These are phyloP conservation scores for Sporothrix brunneoviolacea DNA, from an alignment of 2,329 filamentous ascomycete genomes.

Conservation along the genomic window DNA sequence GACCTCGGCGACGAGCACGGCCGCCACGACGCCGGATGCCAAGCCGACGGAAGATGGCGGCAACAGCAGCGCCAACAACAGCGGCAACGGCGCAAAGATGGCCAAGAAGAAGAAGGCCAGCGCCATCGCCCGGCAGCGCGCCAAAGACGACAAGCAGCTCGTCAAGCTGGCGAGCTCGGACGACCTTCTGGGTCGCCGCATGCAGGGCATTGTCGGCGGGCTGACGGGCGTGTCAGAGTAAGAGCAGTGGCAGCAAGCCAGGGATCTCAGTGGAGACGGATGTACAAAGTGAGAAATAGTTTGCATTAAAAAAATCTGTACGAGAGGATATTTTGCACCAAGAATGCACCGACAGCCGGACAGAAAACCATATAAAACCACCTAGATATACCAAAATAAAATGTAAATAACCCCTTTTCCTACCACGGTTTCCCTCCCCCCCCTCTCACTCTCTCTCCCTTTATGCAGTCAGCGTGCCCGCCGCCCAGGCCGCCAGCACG, in stretches of 20 bases:
- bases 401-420: background rate
- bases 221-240: conserved; percentile 43
- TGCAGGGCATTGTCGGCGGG: conserved; percentile 51
- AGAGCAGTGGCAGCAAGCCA: too few relatives aligned
- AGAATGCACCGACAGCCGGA: too few relatives aligned
- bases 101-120: conserved; percentile 26
- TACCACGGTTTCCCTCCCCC: background rate
- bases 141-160: conserved; percentile 34
- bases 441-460: too few relatives aligned
- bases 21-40: background rate
- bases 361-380: too few relatives aligned
- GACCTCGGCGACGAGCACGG: too few relatives aligned
- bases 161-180: conserved; percentile 52
- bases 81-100: background rate
- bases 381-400: background rate
- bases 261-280: too few relatives aligned
- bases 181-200: conserved; percentile 49
- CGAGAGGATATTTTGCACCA: too few relatives aligned
- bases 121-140: conserved; percentile 23
- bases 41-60: too few relatives aligned
- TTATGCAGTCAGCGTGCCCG: conserved; percentile 9
- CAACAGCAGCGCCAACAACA: background rate
- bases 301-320: background rate
- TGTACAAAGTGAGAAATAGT: too few relatives aligned
- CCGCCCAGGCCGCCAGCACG: conserved; percentile 22